Evolutionary conservation across 177 flowering plant species (phyloP), one percentile per base, ranked within the genome.

Genomic region (Vitis hybrid): DNA sequence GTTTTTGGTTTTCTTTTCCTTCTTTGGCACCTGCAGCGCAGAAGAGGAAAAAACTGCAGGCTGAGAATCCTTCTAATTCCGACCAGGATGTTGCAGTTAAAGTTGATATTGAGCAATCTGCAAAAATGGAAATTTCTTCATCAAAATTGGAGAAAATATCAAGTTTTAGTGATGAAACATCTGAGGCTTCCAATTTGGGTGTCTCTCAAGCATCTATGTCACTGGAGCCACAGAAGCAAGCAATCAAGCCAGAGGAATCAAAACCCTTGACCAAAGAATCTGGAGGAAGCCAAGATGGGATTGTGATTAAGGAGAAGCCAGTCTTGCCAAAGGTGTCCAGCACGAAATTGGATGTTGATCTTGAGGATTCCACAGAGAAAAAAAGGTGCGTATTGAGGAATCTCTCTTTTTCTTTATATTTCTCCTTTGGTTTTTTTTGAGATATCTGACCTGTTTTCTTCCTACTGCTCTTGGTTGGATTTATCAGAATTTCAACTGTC

Each of bases 321-420:
- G 60, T 65, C 39, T 53, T 52, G 16, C 52, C 70, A 13, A 22
- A 73, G 34, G 73, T 51, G 22, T 50, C 62, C 8, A 63, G 60
- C 67, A 16, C 31, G 34, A 65, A 68, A 68, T 56, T 58, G 52
- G 65, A 63, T 68, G 56, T 50, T 61, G 79, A 66, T 73, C 63
- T 51, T 50, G 59, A 26, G 72, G 78, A 74, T 61, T 71, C 64
- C 49, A 51, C 62, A 29, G 61, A 45, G 71, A 63, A 67, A 59
- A 74, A 78, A 81, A 74, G 18, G 84, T 81, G 71, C 71, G 82
- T 61, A 73, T 63, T 63, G 31, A 68, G 51, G 59, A 64, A 71
- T 71, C 62, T 66, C 50, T 13, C 31, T 63, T 68, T 58, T 31
- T 68, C 54, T 19, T 59, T 66, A 60, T 61, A 63, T 14, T 60